Base-by-base conservation (phyloP, 2,329 filamentous ascomycete species). In the Shiraia bambusicola region DNA sequence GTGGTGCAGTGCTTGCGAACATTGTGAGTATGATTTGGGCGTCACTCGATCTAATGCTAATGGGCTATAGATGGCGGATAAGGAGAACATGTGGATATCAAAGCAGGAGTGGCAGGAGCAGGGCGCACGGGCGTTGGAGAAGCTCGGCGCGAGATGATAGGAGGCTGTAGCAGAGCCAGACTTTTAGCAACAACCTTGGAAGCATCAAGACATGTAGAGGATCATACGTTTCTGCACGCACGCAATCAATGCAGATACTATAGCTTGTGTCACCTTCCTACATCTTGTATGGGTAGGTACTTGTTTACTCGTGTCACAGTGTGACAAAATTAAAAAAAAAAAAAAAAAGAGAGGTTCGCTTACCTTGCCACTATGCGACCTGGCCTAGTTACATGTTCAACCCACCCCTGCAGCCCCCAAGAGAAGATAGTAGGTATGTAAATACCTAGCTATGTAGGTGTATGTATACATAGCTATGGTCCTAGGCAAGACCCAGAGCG, bases 71-170 rank as follows among this genome's bases (percentile, higher is more conserved):
- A 97, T 98, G 87, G 91, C 93, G 32, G 91, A 97, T 74, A 97
- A 96, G 76, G 89, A 96, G 70, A 87, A 86, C 69, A 97, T 97
- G 93, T 98, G 93, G 93, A 91, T 98, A 64, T 87, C 86, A 58
- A 95, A 95, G 78, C 80, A 87, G 63, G 93, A 98, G 73, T 98
- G 93, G 93, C 81, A 93, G 64, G 93, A 98, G 73, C 86, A 96
- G 69, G 93, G 93, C 28, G 68, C 86, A 27, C 80, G 86, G 43
- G 84, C 87, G 47, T 73, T 98, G 65, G 88, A 94, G 75, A 98
- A 97, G 78, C 77, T 98, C 60, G 93, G 93, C 11, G 88, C 90
- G 36, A 84, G 92, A 81, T 93, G 54, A 66, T 41, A 31, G 22
- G 51, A 28, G 38, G n/a, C n/a, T n/a, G n/a, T n/a, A n/a, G n/a